Percentiles rank a stretch among this genome's conserved stretches.
phyloP scores from a whole-genome alignment of 176 grass and related monocot genomes.

The Poa annua region DNA sequence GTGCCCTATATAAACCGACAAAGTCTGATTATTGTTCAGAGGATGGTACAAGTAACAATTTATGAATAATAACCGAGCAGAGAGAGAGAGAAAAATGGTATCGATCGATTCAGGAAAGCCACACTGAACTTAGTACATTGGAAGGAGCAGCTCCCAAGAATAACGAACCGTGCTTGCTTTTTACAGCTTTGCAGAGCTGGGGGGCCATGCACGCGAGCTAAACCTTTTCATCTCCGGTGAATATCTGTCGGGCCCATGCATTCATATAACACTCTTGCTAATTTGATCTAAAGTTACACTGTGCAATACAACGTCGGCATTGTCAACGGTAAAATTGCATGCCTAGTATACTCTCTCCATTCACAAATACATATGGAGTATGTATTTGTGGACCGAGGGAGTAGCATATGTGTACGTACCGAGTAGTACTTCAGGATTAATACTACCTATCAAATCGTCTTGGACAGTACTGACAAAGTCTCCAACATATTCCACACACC shows the following conservation, averaged over 20 bases:
- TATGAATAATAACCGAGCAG: not conserved
- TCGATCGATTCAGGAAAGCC: not conserved
- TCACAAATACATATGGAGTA: too few species aligned
- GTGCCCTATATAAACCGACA: too few species aligned
- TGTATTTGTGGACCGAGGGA: too few species aligned
- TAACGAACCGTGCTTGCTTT: slow-evolving; percentile 61
- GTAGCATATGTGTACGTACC: too few species aligned
- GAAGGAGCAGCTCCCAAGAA: slow-evolving; percentile 46
- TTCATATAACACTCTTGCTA: not conserved
- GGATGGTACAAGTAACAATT: too few species aligned
- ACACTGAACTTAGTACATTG: not conserved
- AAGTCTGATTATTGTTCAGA: too few species aligned
- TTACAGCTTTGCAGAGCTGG: slow-evolving; percentile 50
- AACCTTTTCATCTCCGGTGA: slow-evolving; percentile 50
- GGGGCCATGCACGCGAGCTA: not conserved
- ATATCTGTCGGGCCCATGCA: slow-evolving; percentile 45
- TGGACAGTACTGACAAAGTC: not conserved
- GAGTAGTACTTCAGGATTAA: not conserved
- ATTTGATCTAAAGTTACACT: not conserved
- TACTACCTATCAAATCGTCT: not conserved
- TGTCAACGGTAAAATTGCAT: not conserved
- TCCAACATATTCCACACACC: not conserved
- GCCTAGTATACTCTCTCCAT: too few species aligned
- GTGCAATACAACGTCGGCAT: not conserved
- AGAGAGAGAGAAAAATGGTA: not conserved